Evolutionary conservation across 2,329 filamentous ascomycete species (phyloP).

Genomic region (Drechmeria coniospora): DNA sequence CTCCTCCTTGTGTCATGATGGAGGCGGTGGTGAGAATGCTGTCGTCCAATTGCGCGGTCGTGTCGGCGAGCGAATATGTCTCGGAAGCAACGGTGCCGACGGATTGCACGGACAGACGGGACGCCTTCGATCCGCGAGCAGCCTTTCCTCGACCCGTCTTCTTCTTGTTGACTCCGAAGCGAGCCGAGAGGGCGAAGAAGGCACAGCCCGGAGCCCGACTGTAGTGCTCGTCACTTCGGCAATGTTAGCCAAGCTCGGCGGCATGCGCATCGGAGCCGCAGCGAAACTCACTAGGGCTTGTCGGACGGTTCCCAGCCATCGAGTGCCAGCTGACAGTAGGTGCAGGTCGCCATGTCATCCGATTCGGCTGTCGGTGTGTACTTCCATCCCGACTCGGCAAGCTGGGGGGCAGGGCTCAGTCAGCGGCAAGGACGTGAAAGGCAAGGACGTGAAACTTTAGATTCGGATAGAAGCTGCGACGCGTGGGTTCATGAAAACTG

Average conservation of each 20-base stretch:
- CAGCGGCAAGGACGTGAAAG: not conserved
- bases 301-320: constrained; percentile 93
- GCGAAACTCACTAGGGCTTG: constrained; percentile 56
- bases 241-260: constrained; percentile 9
- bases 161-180: constrained; percentile 38
- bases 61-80: constrained; percentile 29
- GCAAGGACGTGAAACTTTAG: too few relatives aligned
- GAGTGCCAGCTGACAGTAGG: constrained; percentile 77
- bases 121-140: constrained; percentile 50
- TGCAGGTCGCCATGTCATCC: constrained; percentile 79
- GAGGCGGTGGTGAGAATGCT: constrained; percentile 44
- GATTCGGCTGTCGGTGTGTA: constrained; percentile 74
- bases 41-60: constrained; percentile 36
- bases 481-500: constrained; percentile 9
- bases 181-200: constrained; percentile 60
- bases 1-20: constrained; percentile 40
- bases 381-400: constrained; percentile 87
- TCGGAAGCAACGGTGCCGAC: constrained; percentile 35
- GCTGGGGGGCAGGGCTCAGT: constrained; percentile 28
- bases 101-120: constrained; percentile 47
- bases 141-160: constrained; percentile 36
- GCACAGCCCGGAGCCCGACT: constrained; percentile 63
- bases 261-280: not conserved
- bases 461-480: not conserved
- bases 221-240: constrained; percentile 64